Evolutionary conservation across 495 filamentous ascomycete species (phyloP).

Genomic region (Aspergillus sclerotioniger): DNA sequence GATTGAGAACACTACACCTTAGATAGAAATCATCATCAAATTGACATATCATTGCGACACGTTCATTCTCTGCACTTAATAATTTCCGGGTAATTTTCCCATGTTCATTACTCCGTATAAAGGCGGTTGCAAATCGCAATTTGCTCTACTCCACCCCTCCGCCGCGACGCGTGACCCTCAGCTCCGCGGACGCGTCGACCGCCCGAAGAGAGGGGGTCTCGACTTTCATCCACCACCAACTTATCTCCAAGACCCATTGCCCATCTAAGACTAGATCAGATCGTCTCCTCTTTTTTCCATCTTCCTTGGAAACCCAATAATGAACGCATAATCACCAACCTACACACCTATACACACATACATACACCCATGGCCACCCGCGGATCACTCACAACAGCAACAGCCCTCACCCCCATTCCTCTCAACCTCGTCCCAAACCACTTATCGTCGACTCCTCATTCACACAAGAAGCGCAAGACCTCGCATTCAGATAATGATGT

Average conservation of each 20-base stretch:
- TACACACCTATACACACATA: not conserved
- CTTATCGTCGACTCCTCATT: not conserved
- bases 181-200: conserved; percentile 15
- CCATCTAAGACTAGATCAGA: too few relatives aligned
- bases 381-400: conserved; percentile 29
- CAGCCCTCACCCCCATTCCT: conserved; percentile 36
- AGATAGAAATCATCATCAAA: too few relatives aligned
- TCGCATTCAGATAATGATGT: not conserved
- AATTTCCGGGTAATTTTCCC: not conserved
- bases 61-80: too few relatives aligned
- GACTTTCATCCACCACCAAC: too few relatives aligned
- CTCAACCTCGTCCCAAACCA: conserved; percentile 32
- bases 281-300: too few relatives aligned
- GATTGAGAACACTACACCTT: too few relatives aligned
- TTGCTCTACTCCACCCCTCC: not conserved
- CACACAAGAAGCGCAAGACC: not conserved
- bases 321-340: not conserved
- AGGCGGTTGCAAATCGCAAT: not conserved
- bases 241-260: too few relatives aligned
- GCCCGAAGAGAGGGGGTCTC: not conserved
- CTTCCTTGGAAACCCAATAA: too few relatives aligned
- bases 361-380: conserved; percentile 18
- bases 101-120: not conserved
- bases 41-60: too few relatives aligned
- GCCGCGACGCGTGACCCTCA: conserved; percentile 33